Conservation (phyloP, 2,329 filamentous ascomycete species). For the Purpureocillium takamizusanense region DNA sequence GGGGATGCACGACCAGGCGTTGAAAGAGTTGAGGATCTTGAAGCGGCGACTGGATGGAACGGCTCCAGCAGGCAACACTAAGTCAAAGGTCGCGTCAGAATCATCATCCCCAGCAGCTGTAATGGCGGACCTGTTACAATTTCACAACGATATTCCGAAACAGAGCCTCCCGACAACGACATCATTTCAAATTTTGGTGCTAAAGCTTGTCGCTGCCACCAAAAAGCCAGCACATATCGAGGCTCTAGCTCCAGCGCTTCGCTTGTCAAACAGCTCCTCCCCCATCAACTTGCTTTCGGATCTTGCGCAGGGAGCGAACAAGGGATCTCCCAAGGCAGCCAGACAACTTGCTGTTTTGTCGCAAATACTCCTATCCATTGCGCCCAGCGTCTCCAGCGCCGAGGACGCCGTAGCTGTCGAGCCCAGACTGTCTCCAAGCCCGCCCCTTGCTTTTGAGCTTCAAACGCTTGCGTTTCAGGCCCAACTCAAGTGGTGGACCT, state of each 20-base stretch:
- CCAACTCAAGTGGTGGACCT: constrained; percentile 56
- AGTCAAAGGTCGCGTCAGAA: constrained; percentile 16
- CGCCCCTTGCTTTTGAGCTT: constrained; percentile 49
- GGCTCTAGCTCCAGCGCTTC: constrained; percentile 44
- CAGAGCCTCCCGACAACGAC: constrained; percentile 46
- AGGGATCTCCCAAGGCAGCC: constrained; percentile 47
- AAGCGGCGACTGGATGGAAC: constrained; percentile 50
- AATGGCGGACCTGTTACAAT: constrained; percentile 54
- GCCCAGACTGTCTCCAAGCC: constrained; percentile 43
- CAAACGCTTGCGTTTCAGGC: constrained; percentile 55
- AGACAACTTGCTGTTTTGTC: constrained; percentile 60
- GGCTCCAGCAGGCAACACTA: constrained; percentile 19
- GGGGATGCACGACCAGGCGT: constrained; percentile 56
- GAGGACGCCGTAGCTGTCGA: constrained; percentile 50
- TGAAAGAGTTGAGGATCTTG: constrained; percentile 58
- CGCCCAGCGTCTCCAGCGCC: constrained; percentile 56
- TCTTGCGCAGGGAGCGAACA: constrained; percentile 30
- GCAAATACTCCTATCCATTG: constrained; percentile 54
- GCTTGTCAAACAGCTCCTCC: constrained; percentile 42
- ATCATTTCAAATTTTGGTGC: constrained; percentile 53
- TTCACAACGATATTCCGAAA: constrained; percentile 35
- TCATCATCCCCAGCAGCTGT: constrained; percentile 20
- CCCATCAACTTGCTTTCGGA: constrained; percentile 47
- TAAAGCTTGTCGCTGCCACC: constrained; percentile 52
- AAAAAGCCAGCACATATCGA: constrained; percentile 54